These are phyloP conservation scores for Calycina herbarum DNA, from an alignment of 2,329 filamentous ascomycete species.

Conservation along the genomic window DNA sequence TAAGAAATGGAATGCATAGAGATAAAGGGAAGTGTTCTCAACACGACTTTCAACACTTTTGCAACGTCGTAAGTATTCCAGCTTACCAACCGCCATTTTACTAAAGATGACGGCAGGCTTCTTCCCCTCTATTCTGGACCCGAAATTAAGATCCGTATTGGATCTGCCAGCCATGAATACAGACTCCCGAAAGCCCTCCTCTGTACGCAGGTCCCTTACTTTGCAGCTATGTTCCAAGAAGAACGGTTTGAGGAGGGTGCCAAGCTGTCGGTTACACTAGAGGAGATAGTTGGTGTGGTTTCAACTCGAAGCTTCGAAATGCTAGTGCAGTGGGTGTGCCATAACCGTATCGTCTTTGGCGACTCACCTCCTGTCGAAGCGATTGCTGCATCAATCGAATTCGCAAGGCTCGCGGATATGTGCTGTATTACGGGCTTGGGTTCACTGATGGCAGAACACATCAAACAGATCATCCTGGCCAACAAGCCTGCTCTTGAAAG, in stretches of 20 bases:
- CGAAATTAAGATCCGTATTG: constrained; percentile 14
- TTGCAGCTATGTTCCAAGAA: constrained; percentile 16
- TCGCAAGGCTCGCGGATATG: constrained; percentile 25
- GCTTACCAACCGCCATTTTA: background rate
- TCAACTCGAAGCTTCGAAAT: constrained; percentile 18
- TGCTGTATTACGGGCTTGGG: constrained; percentile 18
- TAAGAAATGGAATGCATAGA: background rate
- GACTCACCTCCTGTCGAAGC: constrained; percentile 14
- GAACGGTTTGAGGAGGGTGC: constrained; percentile 13
- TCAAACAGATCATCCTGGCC: constrained; percentile 16
- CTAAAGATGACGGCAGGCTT: constrained; percentile 10
- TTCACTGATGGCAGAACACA: constrained; percentile 16
- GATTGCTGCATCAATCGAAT: constrained; percentile 24
- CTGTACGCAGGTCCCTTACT: constrained; percentile 16
- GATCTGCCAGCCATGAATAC: constrained; percentile 16
- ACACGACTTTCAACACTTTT: background rate
- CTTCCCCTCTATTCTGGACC: constrained; percentile 21
- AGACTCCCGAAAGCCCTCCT: constrained; percentile 15
- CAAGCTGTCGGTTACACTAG: constrained; percentile 15
- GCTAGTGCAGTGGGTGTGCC: constrained; percentile 19
- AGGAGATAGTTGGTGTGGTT: constrained; percentile 19
- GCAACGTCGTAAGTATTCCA: constrained; percentile 6
- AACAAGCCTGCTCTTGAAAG: constrained; percentile 5
- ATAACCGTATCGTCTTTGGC: constrained; percentile 18
- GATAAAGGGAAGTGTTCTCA: background rate